These are phyloP conservation scores for Penicillium macrosclerotiorum DNA, from an alignment of 495 filamentous ascomycete genomes.

Conservation along the genomic window DNA sequence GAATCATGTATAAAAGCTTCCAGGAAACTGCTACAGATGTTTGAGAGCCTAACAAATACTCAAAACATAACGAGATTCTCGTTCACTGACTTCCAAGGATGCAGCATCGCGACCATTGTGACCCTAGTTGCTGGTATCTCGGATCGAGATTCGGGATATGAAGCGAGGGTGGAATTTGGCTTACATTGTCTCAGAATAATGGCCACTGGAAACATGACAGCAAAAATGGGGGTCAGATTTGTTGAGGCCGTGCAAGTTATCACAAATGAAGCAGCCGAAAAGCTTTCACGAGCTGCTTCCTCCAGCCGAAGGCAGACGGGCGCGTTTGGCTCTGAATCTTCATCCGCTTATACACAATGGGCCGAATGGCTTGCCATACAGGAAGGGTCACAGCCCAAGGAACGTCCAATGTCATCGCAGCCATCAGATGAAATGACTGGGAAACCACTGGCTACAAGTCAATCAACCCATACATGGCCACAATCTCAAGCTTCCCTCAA, in stretches of 20 bases:
- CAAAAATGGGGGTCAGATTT: constrained; percentile 23
- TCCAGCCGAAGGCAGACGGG: not conserved
- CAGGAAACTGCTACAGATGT: constrained; percentile 17
- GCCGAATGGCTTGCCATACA: constrained; percentile 10
- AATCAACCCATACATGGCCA: not conserved
- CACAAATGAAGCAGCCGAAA: constrained; percentile 20
- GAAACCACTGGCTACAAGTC: too few relatives aligned
- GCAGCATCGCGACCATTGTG: constrained; percentile 33
- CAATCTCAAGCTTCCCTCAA: not conserved
- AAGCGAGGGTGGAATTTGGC: constrained; percentile 16
- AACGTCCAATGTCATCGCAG: not conserved
- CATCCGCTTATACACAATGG: constrained; percentile 15
- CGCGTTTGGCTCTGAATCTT: not conserved
- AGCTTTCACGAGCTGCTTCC: constrained; percentile 2
- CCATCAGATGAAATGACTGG: too few relatives aligned
- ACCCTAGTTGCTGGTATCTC: constrained; percentile 23
- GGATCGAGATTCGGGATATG: constrained; percentile 21
- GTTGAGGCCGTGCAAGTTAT: constrained; percentile 25
- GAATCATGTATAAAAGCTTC: constrained; percentile 18
- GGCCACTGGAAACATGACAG: constrained; percentile 23
- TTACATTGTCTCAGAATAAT: constrained; percentile 22
- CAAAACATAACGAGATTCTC: constrained; percentile 24
- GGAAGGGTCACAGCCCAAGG: not conserved
- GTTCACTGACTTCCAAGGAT: constrained; percentile 33
- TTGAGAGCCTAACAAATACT: constrained; percentile 13